phyloP scores from a whole-genome alignment of 1,284 basidiomycete genomes.

The Ustilago bromivora region DNA sequence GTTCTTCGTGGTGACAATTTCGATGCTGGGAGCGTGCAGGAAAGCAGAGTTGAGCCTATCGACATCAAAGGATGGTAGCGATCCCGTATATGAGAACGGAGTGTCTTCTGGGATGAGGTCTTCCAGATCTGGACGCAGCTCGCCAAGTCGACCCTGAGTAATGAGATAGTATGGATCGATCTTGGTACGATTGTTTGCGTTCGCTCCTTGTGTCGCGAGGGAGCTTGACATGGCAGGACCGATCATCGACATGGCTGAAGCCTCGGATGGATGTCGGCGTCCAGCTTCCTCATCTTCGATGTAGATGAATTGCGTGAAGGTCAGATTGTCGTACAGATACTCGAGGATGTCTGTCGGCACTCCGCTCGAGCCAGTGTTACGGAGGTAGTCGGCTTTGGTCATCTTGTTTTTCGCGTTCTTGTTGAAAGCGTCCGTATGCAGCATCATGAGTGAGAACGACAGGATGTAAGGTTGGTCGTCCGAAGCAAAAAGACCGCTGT shows the following conservation, averaged over 20 bases:
- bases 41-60: constrained; percentile 53
- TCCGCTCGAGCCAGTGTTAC: constrained; percentile 76
- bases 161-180: constrained; percentile 94
- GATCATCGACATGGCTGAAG: constrained; percentile 16
- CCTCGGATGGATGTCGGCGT: constrained; percentile 38
- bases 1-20: constrained; percentile 55
- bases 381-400: constrained; percentile 72
- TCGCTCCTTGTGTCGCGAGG: constrained; percentile 18
- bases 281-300: constrained; percentile 78
- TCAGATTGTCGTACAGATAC: constrained; percentile 97
- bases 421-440: constrained; percentile 98
- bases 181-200: constrained; percentile 72
- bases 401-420: constrained; percentile 97
- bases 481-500: constrained; percentile 79
- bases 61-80: constrained; percentile 38
- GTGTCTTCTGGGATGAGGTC: constrained; percentile 56
- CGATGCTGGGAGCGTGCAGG: constrained; percentile 60
- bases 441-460: constrained; percentile 97
- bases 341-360: constrained; percentile 85
- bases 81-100: constrained; percentile 57
- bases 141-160: constrained; percentile 77
- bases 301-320: constrained; percentile 91
- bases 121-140: constrained; percentile 73
- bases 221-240: constrained; percentile 19
- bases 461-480: constrained; percentile 92